A percentile compares a stretch with the other conserved stretches of the same genome.
Conservation (phyloP, 176 grass and related monocot species). For the Avena insularis region DNA sequence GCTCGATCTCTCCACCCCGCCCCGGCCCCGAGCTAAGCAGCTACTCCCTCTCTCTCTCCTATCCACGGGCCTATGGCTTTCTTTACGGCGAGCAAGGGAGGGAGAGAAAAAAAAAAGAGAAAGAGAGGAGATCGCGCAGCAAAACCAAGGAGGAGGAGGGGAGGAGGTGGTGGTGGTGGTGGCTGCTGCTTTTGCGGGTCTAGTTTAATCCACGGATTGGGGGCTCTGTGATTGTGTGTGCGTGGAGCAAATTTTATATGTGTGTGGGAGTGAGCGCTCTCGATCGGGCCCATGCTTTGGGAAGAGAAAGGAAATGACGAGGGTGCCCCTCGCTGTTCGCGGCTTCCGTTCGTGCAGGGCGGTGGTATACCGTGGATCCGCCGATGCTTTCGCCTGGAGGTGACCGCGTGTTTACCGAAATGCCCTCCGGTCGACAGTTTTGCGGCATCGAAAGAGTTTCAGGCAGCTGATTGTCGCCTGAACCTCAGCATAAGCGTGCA, state of each 20-base stretch:
- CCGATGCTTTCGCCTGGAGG: conserved; percentile 31
- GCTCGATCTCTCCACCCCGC: conserved; percentile 36
- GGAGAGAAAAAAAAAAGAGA: background rate
- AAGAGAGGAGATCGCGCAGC: conserved; percentile 33
- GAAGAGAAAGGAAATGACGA: conserved; percentile 9
- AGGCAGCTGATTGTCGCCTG: background rate
- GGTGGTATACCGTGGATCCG: background rate
- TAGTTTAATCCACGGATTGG: conserved; percentile 46
- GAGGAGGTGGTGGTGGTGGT: background rate
- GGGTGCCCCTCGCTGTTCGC: conserved; percentile 21
- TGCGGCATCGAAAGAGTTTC: background rate
- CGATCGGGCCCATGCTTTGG: background rate
- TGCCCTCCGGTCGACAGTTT: conserved; percentile 2
- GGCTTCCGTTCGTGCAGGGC: background rate
- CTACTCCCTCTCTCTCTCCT: background rate
- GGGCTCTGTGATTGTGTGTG: conserved; percentile 41
- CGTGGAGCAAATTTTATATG: conserved; percentile 54
- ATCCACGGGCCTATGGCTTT: conserved; percentile 9
- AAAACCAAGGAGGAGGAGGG: conserved; percentile 31
- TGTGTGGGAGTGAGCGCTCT: conserved; percentile 43
- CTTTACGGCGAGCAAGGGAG: conserved; percentile 37
- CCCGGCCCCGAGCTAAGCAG: conserved; percentile 30
- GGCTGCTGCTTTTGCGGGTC: conserved; percentile 29
- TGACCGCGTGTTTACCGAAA: conserved; percentile 26
- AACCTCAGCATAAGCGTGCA: background rate